phyloP scores from a whole-genome alignment of 2,329 filamentous ascomycete species.

The Fusarium sp. region DNA sequence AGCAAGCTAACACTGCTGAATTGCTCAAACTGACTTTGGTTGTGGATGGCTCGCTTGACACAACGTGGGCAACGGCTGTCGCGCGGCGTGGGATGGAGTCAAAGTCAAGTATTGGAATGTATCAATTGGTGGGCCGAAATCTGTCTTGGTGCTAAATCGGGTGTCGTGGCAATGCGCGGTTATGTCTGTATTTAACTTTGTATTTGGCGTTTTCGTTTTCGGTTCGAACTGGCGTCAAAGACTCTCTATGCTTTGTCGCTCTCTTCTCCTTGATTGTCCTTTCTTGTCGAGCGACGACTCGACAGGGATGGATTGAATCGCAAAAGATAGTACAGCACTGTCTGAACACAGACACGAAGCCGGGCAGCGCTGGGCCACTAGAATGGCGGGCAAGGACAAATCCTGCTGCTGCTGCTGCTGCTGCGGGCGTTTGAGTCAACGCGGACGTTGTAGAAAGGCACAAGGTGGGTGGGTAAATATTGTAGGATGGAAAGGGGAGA shows the following conservation, averaged over 20 bases:
- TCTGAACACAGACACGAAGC: slow-evolving; percentile 28
- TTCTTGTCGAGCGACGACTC: slow-evolving; percentile 7
- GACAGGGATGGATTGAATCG: slow-evolving; percentile 18
- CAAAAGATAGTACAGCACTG: slow-evolving; percentile 25
- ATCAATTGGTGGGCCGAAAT: slow-evolving; percentile 21
- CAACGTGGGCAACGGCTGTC: slow-evolving; percentile 38
- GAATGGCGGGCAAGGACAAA: slow-evolving; percentile 36
- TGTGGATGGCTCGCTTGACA: slow-evolving; percentile 23
- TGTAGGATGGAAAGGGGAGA: slow-evolving; percentile 7
- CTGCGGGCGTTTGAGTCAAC: slow-evolving; percentile 34
- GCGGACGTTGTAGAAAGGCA: slow-evolving; percentile 13
- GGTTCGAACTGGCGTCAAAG: slow-evolving; percentile 1
- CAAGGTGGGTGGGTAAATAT: slow-evolving; percentile 14
- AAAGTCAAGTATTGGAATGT: slow-evolving; percentile 34
- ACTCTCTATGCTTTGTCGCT: not conserved
- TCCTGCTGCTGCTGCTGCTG: slow-evolving; percentile 38
- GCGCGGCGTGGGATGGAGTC: slow-evolving; percentile 32
- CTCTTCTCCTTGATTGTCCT: slow-evolving; percentile 3
- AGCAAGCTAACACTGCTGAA: slow-evolving; percentile 28
- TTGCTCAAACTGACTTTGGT: slow-evolving; percentile 27
- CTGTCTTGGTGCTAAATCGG: slow-evolving; percentile 1
- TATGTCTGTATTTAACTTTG: not conserved
- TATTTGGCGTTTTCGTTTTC: not conserved
- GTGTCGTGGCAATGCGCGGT: not conserved
- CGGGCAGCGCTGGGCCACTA: slow-evolving; percentile 38